Evolutionary conservation across 2,329 filamentous ascomycete species (phyloP), one percentile per base, ranked within the genome.

Genomic region (Xylariaceae sp.): DNA sequence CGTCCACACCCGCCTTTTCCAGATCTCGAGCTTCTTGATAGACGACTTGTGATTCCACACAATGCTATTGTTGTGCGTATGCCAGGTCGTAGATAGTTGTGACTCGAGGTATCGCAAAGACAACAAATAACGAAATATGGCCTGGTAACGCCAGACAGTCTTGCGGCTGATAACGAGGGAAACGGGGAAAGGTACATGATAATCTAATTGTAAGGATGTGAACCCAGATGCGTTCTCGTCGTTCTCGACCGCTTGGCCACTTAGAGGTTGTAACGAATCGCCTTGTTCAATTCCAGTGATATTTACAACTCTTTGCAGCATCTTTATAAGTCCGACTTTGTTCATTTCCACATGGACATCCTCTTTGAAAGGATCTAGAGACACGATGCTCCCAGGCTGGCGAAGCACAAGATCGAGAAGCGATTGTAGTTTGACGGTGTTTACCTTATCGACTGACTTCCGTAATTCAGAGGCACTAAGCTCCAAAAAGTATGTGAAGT

Each of bases 311-410:
- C 93, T 87, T 80, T 97, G 96, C 53, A 99, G 77, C 74, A 91
- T 95, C 66, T 95, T 95, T 12, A 91, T 95, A 42, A 99, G 82
- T 6, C 90, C 90, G 38, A 93, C 86, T 62, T 96, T 91, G 68
- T 97, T 97, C 88, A 97, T 97, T 64, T 92, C 87, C 18, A 99
- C 90, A 71, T 95, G 96, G 70, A 99, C 90, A 66, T 99, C 93
- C 72, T 99, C 94, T 67, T 97, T 99, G 79, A 96, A 99, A 0
- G 93, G 91, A 67, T 99, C 94, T 52, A 96, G 82, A 1, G 92
- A 91, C 13, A 96, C 93, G 44, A 96, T 88, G 63, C 89, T 97
- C 40, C 94, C 94, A 2, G 94, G 91, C 65, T 99, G 94, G n/a
- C 94, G 90, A 45, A 99, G 80, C 1, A 97, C 93, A 22, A 97